Base-by-base conservation (phyloP, 768 basidiomycete genomes). In the Agrocybe pediades region DNA sequence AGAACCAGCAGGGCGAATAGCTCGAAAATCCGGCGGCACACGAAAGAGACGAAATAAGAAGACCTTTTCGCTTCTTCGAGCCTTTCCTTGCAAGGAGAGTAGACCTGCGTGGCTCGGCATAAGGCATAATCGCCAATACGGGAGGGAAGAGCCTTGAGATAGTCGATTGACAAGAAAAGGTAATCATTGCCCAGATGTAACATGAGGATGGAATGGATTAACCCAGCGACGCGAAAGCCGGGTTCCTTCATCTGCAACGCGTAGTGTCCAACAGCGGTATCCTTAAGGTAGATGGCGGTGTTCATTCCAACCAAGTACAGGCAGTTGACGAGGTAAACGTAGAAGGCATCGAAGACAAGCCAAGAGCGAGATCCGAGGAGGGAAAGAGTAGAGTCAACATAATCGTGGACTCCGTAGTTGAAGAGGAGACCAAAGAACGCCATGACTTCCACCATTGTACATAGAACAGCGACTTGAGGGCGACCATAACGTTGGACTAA, bases 401-500 rank as follows among this genome's bases (percentile, higher is more conserved):
- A 49, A 4, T 45, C 49, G 6, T 45, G 55, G 20, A 51, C 49
- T 19, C 55, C 55, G n/a, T 56, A 41, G 20, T 51, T 27, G 30
- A 40, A 39, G n/a, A 47, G 9, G 36, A 56, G 49, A 20, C 27
- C 27, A 27, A 45, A 39, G n/a, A 30, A 46, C 13, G 55, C 49
- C 44, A 56, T 40, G 40, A 46, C 41, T 45, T 56, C 55, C 19
- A 56, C 55, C 2, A 45, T 41, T 16, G 49, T 49, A 39, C 49
- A 56, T 15, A 56, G 45, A 26, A 56, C 44, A 27, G 55, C 55
- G 20, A 49, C 47, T 29, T 56, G 49, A 30, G 51, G 36, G 11
- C 55, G 49, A 16, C 55, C 55, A 42, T 56, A 45, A 25, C 20
- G 55, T 19, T 48, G 25, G 27, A 56, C 42, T 33, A 56, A 49